Percentiles rank a stretch among this genome's conserved stretches.
These are phyloP conservation scores for Thalassiosira livingstoniorum DNA, from an alignment of 352 stramenopile species.

Conservation along the genomic window DNA sequence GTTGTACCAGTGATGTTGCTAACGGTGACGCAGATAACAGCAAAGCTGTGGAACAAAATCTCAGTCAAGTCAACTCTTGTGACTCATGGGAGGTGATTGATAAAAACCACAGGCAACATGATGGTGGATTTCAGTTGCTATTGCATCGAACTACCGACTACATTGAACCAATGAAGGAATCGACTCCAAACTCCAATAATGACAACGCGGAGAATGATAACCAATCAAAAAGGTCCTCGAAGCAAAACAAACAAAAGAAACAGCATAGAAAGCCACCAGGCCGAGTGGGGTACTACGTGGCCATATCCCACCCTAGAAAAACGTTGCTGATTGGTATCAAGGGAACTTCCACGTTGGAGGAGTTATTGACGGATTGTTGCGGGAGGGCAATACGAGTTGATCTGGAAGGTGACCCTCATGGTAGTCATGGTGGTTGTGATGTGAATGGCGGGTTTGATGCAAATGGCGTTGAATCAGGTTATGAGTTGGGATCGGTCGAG, in stretches of 20 bases:
- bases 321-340: conserved; percentile 67
- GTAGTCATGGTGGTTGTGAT: no score
- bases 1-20: not conserved
- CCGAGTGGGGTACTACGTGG: conserved; percentile 69
- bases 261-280: conserved; percentile 56
- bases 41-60: no score
- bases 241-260: not conserved
- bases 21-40: not conserved
- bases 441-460: no score
- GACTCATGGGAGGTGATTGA: no score
- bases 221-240: not conserved
- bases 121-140: conserved; percentile 47
- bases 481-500: no score
- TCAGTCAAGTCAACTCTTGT: no score
- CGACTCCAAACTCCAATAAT: not conserved
- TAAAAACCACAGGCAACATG: conserved; percentile 6
- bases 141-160: conserved; percentile 55
- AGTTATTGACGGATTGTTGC: conserved; percentile 79
- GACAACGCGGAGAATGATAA: not conserved
- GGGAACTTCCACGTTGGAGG: conserved; percentile 77
- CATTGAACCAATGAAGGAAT: conserved; percentile 23
- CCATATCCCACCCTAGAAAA: conserved; percentile 53
- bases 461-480: no score
- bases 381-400: conserved; percentile 63
- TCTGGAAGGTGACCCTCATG: conserved; percentile 51